Evolutionary conservation across 2,329 filamentous ascomycete species (phyloP).

Genomic region (Penicillium sp.): DNA sequence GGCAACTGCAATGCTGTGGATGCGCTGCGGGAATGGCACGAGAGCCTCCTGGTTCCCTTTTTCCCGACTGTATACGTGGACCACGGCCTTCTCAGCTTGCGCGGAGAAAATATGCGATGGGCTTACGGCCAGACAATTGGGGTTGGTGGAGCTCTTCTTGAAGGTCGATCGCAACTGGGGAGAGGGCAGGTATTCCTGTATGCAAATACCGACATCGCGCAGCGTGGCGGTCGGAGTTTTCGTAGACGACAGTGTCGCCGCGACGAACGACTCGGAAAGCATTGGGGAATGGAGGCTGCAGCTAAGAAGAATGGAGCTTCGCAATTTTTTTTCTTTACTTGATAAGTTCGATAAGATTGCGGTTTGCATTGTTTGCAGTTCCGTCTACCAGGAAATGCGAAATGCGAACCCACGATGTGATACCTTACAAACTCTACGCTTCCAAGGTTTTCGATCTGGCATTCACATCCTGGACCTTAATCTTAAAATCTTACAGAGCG

Average conservation of each 20-base stretch:
- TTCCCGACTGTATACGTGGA: slow-evolving; percentile 84
- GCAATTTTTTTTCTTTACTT: slow-evolving; percentile 20
- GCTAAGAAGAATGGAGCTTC: slow-evolving; percentile 11
- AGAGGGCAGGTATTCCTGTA: slow-evolving; percentile 75
- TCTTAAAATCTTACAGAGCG: slow-evolving; percentile 6
- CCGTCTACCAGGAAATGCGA: slow-evolving; percentile 4
- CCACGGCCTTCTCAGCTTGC: slow-evolving; percentile 83
- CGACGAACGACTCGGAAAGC: slow-evolving; percentile 49
- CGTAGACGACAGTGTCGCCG: slow-evolving; percentile 41
- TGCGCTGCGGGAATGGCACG: slow-evolving; percentile 80
- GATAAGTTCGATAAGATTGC: slow-evolving; percentile 26
- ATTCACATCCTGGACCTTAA: slow-evolving; percentile 5
- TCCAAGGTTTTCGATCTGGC: slow-evolving; percentile 2
- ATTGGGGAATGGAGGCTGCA: slow-evolving; percentile 31
- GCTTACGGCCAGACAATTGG: slow-evolving; percentile 74
- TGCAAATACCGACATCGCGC: slow-evolving; percentile 81
- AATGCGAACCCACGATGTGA: slow-evolving; percentile 11
- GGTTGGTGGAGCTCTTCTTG: slow-evolving; percentile 85
- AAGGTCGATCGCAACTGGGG: slow-evolving; percentile 70
- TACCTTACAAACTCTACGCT: slow-evolving; percentile 10
- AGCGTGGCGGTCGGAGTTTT: slow-evolving; percentile 46
- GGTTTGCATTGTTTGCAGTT: slow-evolving; percentile 24
- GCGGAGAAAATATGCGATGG: slow-evolving; percentile 83
- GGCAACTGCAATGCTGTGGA: slow-evolving; percentile 70
- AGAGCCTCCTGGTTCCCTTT: slow-evolving; percentile 84